A percentile compares a stretch with the other conserved stretches of the same genome.
Conservation (phyloP, 306 rosid genomes). For the Prunus campanulata region DNA sequence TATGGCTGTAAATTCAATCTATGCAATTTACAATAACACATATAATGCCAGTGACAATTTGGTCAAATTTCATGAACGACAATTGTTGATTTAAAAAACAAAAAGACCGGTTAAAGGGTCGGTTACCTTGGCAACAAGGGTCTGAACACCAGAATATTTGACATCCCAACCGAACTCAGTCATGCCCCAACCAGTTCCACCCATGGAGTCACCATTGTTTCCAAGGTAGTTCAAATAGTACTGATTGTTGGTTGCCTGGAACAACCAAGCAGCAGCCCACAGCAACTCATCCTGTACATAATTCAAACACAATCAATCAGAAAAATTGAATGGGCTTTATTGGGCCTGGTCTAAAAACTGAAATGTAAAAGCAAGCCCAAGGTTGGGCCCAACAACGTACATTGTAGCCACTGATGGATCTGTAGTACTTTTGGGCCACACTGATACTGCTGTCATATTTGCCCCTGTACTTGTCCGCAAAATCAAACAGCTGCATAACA, state of each 20-base stretch:
- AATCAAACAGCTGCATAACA: constrained; percentile 68
- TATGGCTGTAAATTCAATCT: background rate
- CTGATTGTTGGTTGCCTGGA: constrained; percentile 73
- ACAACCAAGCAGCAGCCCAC: constrained; percentile 99
- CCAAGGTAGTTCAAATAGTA: constrained; percentile 84
- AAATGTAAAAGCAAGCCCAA: background rate
- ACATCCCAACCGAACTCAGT: constrained; percentile 95
- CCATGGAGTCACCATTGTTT: constrained; percentile 75
- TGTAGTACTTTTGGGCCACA: constrained; percentile 82
- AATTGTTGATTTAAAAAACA: background rate
- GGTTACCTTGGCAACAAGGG: constrained; percentile 79
- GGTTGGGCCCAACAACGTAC: constrained; percentile 32
- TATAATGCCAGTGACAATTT: background rate
- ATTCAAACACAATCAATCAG: background rate
- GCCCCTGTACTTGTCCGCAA: constrained; percentile 93
- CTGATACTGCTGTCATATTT: constrained; percentile 86
- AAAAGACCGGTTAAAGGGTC: no score
- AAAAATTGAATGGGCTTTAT: background rate
- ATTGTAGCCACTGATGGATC: constrained; percentile 84
- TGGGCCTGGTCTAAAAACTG: background rate
- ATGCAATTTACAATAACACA: background rate
- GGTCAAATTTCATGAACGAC: background rate
- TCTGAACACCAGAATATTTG: constrained; percentile 87
- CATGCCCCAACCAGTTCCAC: constrained; percentile 95
- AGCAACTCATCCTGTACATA: constrained; percentile 73